Base-by-base conservation (phyloP, 768 basidiomycete genomes). In the Paxillus involutus region DNA sequence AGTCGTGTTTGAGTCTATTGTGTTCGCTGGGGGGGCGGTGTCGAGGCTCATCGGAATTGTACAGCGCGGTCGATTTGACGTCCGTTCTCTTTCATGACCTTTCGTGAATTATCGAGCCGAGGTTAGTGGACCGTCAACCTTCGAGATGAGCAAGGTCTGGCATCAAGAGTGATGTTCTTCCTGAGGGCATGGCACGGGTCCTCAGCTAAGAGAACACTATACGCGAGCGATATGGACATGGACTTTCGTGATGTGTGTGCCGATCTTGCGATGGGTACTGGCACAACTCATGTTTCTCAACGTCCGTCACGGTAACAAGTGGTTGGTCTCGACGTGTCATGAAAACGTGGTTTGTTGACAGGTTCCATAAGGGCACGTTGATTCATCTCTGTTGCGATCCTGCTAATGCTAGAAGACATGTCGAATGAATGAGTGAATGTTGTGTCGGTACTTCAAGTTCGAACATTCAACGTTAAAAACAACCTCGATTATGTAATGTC, bases 211-310 rank as follows among this genome's bases (percentile, higher is more conserved):
- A 47, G 50, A 42, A 9, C 35, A 10, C 19, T 35, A n/a, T 26
- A 44, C 19, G n/a, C 35, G 44, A 45, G 54, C n/a, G 29, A 5
- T 52, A 35, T 8, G 47, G 30, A 77, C 83, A 67, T 77, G 94
- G 92, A 98, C 91, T 83, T 97, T 94, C 0, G 89, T 84, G 59
- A 94, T 78, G 68, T 98, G 95, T 5, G 92, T 95, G 2, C 95
- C 95, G 54, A 98, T 86, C 76, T 95, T 96, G 49, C 95, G 82
- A 74, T 98, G 95, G 47, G 96, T 84, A 53, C 89, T 88, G 14
- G 95, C 95, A 67, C 95, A 97, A 61, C 81, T 83, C 42, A 93
- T 57, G 46, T 33, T 32, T 42, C 47, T 57, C 30, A 55, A 57
- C 55, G 33, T 52, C 41, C n/a, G n/a, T n/a, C n/a, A n/a, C n/a